Conservation (phyloP, 805 yeast species). For the Monosporozyma aquatica region DNA sequence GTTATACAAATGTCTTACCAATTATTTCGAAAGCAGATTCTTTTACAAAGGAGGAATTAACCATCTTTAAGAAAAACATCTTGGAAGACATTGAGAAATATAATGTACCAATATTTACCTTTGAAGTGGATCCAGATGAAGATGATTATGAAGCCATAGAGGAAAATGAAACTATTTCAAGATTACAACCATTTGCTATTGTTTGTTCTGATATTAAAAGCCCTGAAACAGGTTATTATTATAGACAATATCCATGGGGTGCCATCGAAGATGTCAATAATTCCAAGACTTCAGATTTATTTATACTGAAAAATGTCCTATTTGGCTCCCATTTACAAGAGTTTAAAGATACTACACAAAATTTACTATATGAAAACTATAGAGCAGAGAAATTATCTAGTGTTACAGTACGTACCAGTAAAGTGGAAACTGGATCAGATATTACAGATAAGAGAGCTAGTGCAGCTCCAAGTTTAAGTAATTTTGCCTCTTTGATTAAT, state of each 20-base stretch:
- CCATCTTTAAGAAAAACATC: constrained; percentile 50
- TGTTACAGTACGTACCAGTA: constrained; percentile 32
- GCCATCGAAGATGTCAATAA: constrained; percentile 36
- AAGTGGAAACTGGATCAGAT: not conserved
- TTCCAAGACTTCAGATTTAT: constrained; percentile 44
- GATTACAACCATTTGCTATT: constrained; percentile 68
- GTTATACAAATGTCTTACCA: constrained; percentile 67
- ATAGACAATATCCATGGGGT: constrained; percentile 76
- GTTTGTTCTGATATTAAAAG: constrained; percentile 54
- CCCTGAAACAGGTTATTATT: constrained; percentile 44
- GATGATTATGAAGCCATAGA: constrained; percentile 62
- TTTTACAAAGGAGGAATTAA: constrained; percentile 53
- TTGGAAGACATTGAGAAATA: constrained; percentile 54
- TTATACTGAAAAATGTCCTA: constrained; percentile 53
- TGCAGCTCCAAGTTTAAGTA: constrained; percentile 30
- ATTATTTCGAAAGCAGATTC: constrained; percentile 64
- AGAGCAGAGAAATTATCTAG: constrained; percentile 67
- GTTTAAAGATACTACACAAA: constrained; percentile 72
- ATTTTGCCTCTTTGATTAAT: constrained; percentile 29
- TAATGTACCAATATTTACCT: constrained; percentile 68
- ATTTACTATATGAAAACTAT: constrained; percentile 64
- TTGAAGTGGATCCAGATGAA: constrained; percentile 61
- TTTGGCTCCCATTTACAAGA: constrained; percentile 80
- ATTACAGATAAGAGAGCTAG: constrained; percentile 19
- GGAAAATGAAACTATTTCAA: constrained; percentile 54